Evolutionary conservation across 768 basidiomycete genomes (phyloP).

Genomic region (Mycena rebaudengoi): DNA sequence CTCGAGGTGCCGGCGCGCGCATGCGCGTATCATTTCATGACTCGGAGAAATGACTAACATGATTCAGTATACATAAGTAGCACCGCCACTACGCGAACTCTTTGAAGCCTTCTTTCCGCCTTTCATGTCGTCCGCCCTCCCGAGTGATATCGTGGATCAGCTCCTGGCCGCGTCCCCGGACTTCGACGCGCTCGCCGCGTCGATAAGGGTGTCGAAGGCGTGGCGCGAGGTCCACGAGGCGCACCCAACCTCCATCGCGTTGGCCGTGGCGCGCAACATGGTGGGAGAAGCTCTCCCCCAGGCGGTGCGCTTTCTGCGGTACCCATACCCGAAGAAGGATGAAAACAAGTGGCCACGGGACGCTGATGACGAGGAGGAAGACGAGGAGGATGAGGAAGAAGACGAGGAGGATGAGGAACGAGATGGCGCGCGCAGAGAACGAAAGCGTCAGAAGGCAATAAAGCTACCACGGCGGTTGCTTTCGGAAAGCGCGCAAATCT

Average conservation of each 20-base stretch:
- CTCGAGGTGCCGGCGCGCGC: too few species aligned
- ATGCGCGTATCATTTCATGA: too few species aligned
- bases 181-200: constrained; percentile 14
- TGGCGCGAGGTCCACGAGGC: constrained; percentile 13
- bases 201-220: constrained; percentile 13
- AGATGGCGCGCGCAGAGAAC: constrained; percentile 7
- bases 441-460: not conserved
- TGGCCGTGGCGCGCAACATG: constrained; percentile 12
- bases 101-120: too few species aligned
- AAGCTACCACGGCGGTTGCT: not conserved
- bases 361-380: constrained; percentile 12
- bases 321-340: constrained; percentile 26
- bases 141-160: constrained; percentile 2
- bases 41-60: too few species aligned
- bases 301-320: constrained; percentile 21
- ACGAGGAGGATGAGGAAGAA: constrained; percentile 1
- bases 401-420: constrained; percentile 8
- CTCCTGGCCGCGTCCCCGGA: constrained; percentile 7
- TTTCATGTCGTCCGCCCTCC: too few species aligned
- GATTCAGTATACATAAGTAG: too few species aligned
- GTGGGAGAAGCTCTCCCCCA: constrained; percentile 19
- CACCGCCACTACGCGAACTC: too few species aligned
- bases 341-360: too few species aligned
- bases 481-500: constrained; percentile 5
- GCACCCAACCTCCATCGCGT: not conserved